Conservation (phyloP, 768 basidiomycete genomes). For the Postia placenta region DNA sequence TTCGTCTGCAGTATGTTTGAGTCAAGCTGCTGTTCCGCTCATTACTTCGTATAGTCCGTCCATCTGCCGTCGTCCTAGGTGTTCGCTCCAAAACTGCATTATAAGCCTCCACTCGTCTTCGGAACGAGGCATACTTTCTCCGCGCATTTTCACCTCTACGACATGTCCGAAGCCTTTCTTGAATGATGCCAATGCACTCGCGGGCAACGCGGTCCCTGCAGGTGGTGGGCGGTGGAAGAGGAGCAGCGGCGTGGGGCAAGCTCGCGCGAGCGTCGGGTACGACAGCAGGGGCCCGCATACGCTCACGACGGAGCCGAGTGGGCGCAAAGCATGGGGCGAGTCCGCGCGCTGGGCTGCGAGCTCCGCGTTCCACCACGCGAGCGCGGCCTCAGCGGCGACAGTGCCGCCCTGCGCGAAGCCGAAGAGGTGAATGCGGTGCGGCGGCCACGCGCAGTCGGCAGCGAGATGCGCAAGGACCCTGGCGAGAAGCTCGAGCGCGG, state of each 20-base stretch:
- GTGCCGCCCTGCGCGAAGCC: slow-evolving; percentile 88
- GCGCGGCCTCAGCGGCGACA: slow-evolving; percentile 62
- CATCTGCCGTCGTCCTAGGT: slow-evolving; percentile 45
- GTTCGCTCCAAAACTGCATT: slow-evolving; percentile 84
- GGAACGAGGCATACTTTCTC: slow-evolving; percentile 68
- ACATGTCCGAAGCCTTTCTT: slow-evolving; percentile 53
- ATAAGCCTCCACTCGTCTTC: slow-evolving; percentile 77
- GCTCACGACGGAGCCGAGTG: slow-evolving; percentile 61
- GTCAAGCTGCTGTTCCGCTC: slow-evolving; percentile 22
- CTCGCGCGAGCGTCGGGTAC: slow-evolving; percentile 54
- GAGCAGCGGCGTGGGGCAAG: slow-evolving; percentile 57
- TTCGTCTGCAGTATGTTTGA: too few relatives aligned
- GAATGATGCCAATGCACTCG: slow-evolving; percentile 44
- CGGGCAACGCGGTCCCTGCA: slow-evolving; percentile 36
- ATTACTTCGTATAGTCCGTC: slow-evolving; percentile 69
- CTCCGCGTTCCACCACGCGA: slow-evolving; percentile 40
- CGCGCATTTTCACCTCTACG: slow-evolving; percentile 41
- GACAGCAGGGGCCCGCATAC: slow-evolving; percentile 74
- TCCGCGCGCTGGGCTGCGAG: slow-evolving; percentile 10
- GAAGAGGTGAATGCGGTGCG: slow-evolving; percentile 71
- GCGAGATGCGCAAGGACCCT: slow-evolving; percentile 52
- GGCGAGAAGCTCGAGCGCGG: slow-evolving; percentile 51
- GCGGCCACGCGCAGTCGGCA: slow-evolving; percentile 58
- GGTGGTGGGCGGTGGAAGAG: slow-evolving; percentile 50
- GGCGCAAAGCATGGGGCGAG: slow-evolving; percentile 1